phyloP scores from a whole-genome alignment of 2,329 filamentous ascomycete genomes.

The Aspergillus hortae region DNA sequence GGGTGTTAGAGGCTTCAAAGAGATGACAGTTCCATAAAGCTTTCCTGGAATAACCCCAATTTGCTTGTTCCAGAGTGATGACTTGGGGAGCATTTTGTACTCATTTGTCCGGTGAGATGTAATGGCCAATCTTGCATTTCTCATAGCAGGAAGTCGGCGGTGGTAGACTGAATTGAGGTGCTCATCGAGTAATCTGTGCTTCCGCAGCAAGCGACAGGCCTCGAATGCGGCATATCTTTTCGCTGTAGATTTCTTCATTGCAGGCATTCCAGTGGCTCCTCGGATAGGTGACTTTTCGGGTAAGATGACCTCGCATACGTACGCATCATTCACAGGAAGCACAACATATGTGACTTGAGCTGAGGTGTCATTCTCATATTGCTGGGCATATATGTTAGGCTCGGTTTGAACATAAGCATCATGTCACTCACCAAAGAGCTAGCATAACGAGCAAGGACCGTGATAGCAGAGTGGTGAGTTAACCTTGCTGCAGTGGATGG shows the following conservation, averaged over 20 bases:
- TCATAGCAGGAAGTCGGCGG: conserved; percentile 71
- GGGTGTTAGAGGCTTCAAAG: conserved; percentile 53
- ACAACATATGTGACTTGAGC: conserved; percentile 61
- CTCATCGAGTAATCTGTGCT: conserved; percentile 65
- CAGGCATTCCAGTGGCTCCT: conserved; percentile 60
- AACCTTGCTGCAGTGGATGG: conserved; percentile 69
- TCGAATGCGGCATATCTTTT: conserved; percentile 89
- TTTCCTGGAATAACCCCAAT: conserved; percentile 45
- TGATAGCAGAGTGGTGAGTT: conserved; percentile 70
- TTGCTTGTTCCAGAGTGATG: conserved; percentile 63
- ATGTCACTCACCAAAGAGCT: conserved; percentile 55
- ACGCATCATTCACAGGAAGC: conserved; percentile 54
- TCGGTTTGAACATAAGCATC: conserved; percentile 1
- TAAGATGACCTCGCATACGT: conserved; percentile 73
- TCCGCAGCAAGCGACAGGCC: conserved; percentile 67
- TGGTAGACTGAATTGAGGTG: conserved; percentile 70
- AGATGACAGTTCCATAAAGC: conserved; percentile 62
- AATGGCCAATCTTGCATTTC: conserved; percentile 83
- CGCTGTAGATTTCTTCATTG: conserved; percentile 69
- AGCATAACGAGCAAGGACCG: conserved; percentile 69
- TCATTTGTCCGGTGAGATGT: conserved; percentile 68
- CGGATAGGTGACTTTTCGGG: conserved; percentile 71
- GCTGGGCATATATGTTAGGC: conserved; percentile 21
- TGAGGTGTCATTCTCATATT: conserved; percentile 46
- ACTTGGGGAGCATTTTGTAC: conserved; percentile 78